phyloP scores from a whole-genome alignment of 768 basidiomycete genomes.

The Phaeotremella skinneri region DNA sequence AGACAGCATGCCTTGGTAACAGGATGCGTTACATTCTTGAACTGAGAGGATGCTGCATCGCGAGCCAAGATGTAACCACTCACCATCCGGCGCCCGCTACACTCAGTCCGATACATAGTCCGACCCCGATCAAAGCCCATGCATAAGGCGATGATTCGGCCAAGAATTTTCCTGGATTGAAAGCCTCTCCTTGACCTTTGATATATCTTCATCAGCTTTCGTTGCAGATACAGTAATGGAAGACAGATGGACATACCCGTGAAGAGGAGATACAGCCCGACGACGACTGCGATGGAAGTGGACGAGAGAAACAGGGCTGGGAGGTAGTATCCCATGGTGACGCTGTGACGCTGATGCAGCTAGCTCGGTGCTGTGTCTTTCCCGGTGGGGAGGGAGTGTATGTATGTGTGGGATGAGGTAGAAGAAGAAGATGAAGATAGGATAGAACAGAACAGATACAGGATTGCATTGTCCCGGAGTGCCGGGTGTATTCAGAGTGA shows the following conservation, averaged over 20 bases:
- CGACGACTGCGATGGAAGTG: conserved; percentile 53
- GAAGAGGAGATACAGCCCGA: conserved; percentile 84
- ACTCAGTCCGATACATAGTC: conserved; percentile 86
- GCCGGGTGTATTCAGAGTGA: no score
- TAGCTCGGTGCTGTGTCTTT: not conserved
- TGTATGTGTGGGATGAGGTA: not conserved
- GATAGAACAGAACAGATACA: not conserved
- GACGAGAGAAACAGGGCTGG: conserved; percentile 35
- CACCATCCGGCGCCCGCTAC: conserved; percentile 95
- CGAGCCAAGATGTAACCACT: conserved; percentile 38
- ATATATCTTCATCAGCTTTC: conserved; percentile 8
- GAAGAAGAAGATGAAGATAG: conserved; percentile 1
- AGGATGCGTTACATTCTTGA: not conserved
- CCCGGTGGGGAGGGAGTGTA: not conserved
- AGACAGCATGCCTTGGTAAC: no score
- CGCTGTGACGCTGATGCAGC: no score
- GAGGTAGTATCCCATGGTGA: conserved; percentile 48
- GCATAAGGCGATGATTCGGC: conserved; percentile 91
- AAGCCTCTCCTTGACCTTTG: conserved; percentile 79
- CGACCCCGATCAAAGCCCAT: conserved; percentile 88
- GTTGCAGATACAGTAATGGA: conserved; percentile 17
- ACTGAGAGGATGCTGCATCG: not conserved
- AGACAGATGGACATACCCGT: conserved; percentile 61
- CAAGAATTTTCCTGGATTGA: conserved; percentile 90
- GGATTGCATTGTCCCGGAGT: no score